phyloP scores from a whole-genome alignment of 1,284 basidiomycete genomes.

The Hemileia vastatrix region DNA sequence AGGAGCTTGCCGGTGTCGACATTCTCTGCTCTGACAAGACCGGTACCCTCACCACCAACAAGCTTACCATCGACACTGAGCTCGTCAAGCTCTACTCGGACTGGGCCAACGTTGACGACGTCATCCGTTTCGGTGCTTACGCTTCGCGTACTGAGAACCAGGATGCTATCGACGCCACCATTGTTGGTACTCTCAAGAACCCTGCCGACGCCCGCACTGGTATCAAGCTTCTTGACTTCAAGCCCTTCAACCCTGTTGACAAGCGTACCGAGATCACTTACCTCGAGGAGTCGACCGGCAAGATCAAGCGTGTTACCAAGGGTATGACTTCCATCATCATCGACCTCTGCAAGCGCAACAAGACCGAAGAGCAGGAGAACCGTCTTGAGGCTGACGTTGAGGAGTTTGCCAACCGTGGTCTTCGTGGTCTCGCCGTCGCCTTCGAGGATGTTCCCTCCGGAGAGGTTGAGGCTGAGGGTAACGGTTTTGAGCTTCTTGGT shows the following conservation, averaged over 20 bases:
- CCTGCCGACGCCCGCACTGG: conserved; percentile 98
- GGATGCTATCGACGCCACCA: conserved; percentile 83
- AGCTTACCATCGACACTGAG: conserved; percentile 89
- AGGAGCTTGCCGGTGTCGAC: conserved; percentile 91
- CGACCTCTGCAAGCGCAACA: conserved; percentile 82
- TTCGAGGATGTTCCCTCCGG: conserved; percentile 66
- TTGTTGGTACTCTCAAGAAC: conserved; percentile 60
- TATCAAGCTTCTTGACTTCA: no score
- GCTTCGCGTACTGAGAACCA: conserved; percentile 96
- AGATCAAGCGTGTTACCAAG: conserved; percentile 96
- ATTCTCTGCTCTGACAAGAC: conserved; percentile 97
- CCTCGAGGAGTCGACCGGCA: conserved; percentile 80
- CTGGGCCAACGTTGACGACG: conserved; percentile 76
- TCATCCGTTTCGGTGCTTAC: conserved; percentile 85
- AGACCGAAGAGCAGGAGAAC: conserved; percentile 82
- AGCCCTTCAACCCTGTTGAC: no score
- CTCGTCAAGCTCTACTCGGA: conserved; percentile 84
- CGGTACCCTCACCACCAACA: conserved; percentile 94
- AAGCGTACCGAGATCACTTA: no score
- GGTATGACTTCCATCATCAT: conserved; percentile 82
- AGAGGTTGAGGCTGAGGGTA: conserved; percentile 71
- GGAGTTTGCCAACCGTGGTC: conserved; percentile 88
- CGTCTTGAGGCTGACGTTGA: conserved; percentile 86
- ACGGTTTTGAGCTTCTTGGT: conserved; percentile 93
- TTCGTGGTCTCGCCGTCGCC: conserved; percentile 91